Base-by-base conservation (phyloP, 129 eudicot genomes). In the Lactuca saligna region DNA sequence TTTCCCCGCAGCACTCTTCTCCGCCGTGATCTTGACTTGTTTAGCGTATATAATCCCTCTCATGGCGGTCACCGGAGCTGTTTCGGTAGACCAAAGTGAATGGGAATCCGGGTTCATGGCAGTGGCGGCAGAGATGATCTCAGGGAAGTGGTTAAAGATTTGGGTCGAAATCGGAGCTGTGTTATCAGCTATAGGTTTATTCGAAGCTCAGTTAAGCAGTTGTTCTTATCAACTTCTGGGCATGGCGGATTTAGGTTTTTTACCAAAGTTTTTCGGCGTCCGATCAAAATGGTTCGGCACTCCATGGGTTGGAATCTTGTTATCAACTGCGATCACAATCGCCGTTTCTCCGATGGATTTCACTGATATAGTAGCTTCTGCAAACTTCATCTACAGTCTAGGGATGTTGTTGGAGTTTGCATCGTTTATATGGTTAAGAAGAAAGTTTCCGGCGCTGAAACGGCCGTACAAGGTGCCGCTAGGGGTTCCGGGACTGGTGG, bases 131-230 rank as follows among this genome's bases (percentile, higher is more conserved):
- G 63, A 64, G 55, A 72, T 60, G 53, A 85, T 85, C 11, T 72
- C 84, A 0, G 90, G 90, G 1, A 75, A 75, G 14, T 85, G 90
- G 90, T 51, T 85, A 39, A 85, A 85, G 16, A 68, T 79, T 5
- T 85, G 90, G 87, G 73, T 85, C 31, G 87, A 85, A 37, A 75
- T 85, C 55, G 90, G 90, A 11, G 87, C 90, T 3, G 84, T 85
- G 29, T 63, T 85, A 44, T 85, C 90, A 1, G 73, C 69, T 0
- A 56, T 82, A 0, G 90, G 90, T 10, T 59, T 82, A 39, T 85
- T 82, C 44, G 84, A 85, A 58, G 90, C 90, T 0, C 76, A 72
- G 29, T 34, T 85, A 54, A 85, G 87, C 62, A 79, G 84, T 44
- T 62, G 90, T 42, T 75, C 90, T 8, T 85, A 75, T 46, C 90